Percentiles rank a stretch among this genome's conserved stretches.
Conservation (phyloP, 345 rosid species). For the Rhizophora mangle region DNA sequence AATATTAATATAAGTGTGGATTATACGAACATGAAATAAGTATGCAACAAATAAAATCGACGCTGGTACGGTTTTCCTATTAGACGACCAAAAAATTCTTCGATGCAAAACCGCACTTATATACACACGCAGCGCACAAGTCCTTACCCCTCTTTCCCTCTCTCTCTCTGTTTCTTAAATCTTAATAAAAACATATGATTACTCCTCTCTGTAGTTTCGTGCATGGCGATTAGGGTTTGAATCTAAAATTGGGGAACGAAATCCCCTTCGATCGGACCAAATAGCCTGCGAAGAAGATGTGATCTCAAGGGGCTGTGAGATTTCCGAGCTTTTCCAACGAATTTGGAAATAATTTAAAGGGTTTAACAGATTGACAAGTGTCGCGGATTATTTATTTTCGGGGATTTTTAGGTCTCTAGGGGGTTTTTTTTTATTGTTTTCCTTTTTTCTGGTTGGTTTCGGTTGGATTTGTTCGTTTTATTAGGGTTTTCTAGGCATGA, state of each 20-base stretch:
- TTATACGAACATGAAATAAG: no score
- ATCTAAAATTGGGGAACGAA: constrained; percentile 12
- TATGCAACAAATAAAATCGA: no score
- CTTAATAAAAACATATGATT: no score
- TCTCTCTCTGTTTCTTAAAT: no score
- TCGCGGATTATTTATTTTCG: constrained; percentile 11
- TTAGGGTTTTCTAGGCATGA: constrained; percentile 34
- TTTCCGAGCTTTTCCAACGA: constrained; percentile 2
- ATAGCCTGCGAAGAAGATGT: constrained; percentile 29
- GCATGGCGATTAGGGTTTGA: constrained; percentile 18
- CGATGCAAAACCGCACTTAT: no score
- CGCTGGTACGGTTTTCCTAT: no score
- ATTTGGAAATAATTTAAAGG: background rate
- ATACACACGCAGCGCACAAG: no score
- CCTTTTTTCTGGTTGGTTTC: background rate
- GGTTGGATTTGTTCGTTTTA: background rate
- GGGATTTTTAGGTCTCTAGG: constrained; percentile 27
- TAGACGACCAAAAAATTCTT: no score
- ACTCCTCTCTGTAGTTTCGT: background rate
- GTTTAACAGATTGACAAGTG: background rate
- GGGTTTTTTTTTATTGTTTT: constrained; percentile 14
- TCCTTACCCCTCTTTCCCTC: no score
- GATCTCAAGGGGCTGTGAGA: constrained; percentile 11
- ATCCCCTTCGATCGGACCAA: constrained; percentile 12
- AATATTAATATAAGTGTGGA: no score